phyloP scores from a whole-genome alignment of 805 yeast species.

The Nakazawaea ambrosiae region DNA sequence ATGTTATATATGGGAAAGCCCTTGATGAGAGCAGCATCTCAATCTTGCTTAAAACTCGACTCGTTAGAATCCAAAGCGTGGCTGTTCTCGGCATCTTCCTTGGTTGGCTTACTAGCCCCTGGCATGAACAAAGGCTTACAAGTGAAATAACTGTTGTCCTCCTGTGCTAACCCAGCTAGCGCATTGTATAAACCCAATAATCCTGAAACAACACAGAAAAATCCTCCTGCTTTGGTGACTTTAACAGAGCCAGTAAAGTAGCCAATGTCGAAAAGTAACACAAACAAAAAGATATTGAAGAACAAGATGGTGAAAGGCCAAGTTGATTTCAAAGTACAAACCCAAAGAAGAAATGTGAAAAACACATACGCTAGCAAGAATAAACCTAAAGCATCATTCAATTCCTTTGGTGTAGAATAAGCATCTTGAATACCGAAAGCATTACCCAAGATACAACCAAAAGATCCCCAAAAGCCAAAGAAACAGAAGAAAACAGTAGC shows the following conservation, averaged over 20 bases:
- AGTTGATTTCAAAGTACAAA: slow-evolving; percentile 43
- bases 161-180: slow-evolving; percentile 38
- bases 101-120: slow-evolving; percentile 20
- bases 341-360: slow-evolving; percentile 37
- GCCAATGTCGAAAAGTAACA: slow-evolving; percentile 36
- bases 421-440: slow-evolving; percentile 34
- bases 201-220: slow-evolving; percentile 36
- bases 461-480: slow-evolving; percentile 50
- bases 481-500: slow-evolving; percentile 43
- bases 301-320: slow-evolving; percentile 31
- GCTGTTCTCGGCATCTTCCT: neutral
- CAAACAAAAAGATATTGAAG: slow-evolving; percentile 36
- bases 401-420: slow-evolving; percentile 28
- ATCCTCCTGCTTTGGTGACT: slow-evolving; percentile 39
- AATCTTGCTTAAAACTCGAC: neutral
- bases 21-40: too few species aligned
- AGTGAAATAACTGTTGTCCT: slow-evolving; percentile 52
- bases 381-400: slow-evolving; percentile 37
- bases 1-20: too few species aligned
- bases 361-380: slow-evolving; percentile 45
- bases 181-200: slow-evolving; percentile 39
- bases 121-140: slow-evolving; percentile 45
- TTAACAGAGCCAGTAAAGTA: slow-evolving; percentile 29
- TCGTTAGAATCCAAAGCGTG: neutral
- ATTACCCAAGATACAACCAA: slow-evolving; percentile 36